phyloP scores from a whole-genome alignment of 2,329 filamentous ascomycete genomes.

The Aspergillus sclerotialis region DNA sequence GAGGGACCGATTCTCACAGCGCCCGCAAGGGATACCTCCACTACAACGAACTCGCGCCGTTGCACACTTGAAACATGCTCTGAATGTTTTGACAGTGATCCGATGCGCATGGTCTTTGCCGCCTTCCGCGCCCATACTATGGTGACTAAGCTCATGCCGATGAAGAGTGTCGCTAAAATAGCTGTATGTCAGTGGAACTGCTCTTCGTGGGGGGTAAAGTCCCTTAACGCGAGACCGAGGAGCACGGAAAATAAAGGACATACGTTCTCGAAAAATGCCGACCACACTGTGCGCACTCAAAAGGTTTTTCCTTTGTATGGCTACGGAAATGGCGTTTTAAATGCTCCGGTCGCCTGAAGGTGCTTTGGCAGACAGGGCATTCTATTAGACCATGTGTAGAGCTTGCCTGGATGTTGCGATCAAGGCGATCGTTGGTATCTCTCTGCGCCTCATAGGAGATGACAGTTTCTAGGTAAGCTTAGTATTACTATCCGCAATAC shows the following conservation, averaged over 20 bases:
- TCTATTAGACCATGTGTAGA: conserved; percentile 15
- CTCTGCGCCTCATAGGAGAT: conserved; percentile 12
- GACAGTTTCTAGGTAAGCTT: conserved; percentile 7
- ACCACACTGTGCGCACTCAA: conserved; percentile 33
- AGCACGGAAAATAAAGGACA: conserved; percentile 5
- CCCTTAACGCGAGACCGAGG: too few species aligned
- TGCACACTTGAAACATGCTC: conserved; percentile 34
- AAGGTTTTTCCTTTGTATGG: conserved; percentile 35
- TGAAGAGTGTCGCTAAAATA: conserved; percentile 30
- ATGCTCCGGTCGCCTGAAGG: conserved; percentile 34
- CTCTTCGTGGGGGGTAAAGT: background rate
- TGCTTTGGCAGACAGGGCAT: conserved; percentile 30
- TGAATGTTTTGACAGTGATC: conserved; percentile 36
- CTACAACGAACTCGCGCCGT: conserved; percentile 34
- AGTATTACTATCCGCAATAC: conserved; percentile 5
- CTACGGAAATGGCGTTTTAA: conserved; percentile 36
- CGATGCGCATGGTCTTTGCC: conserved; percentile 30
- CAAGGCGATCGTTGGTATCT: conserved; percentile 5
- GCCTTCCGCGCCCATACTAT: conserved; percentile 25
- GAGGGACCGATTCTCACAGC: conserved; percentile 30
- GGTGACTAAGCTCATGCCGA: conserved; percentile 34
- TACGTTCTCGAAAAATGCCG: conserved; percentile 38
- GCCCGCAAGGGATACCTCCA: conserved; percentile 29
- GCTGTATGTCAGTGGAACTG: background rate
- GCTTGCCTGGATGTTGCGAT: conserved; percentile 8